Base-by-base conservation (phyloP, 768 basidiomycete genomes). In the Xerocomellus dryophilus region DNA sequence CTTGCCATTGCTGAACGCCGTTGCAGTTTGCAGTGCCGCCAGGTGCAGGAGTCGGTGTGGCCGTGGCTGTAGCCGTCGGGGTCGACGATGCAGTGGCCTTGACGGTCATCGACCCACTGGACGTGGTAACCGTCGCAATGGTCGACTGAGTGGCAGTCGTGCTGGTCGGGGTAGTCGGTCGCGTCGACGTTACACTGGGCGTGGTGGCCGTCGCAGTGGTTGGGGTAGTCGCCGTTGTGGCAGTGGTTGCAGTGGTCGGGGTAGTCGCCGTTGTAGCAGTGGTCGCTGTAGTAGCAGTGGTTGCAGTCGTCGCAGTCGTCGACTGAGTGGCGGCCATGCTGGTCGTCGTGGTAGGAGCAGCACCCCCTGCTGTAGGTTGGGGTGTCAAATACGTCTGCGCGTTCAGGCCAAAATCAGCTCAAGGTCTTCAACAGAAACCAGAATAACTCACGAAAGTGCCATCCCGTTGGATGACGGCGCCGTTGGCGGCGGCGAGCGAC, bases 1-100 rank as follows among this genome's bases (percentile, higher is more conserved):
- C 27, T 29, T 61, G 69, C 65, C 67, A 71, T n/a, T 46, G 35
- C 18, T 69, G 65, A 2, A 55, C 18, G 4, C 56, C 51, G 10
- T 59, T 45, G 11, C 65, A 66, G 8, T 49, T 60, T 0, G 5
- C 54, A 4, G 38, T 20, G 4, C 44, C 54, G 5, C 44, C 50
- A 10, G 47, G 5, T 2, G 20, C 23, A 25, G 20, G 10, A 4
- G 25, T 32, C 5, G 39, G 9, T 0, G 53, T 53, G 5, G 38
- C 7, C 20, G 39, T 32, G 4, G 34, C 7, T 20, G 29, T 31
- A 0, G 14, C 3, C 8, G 47, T 11, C 5, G 34, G 6, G 7
- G 20, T 46, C 5, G 32, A 5, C 11, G 32, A 14, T 32, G 32
- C 12, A 32, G 32, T 34, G 7, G 14, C 7, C 9, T 38, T 14